Base-by-base conservation (phyloP, 345 rosid genomes). In the Aquilaria yunnanensis region DNA sequence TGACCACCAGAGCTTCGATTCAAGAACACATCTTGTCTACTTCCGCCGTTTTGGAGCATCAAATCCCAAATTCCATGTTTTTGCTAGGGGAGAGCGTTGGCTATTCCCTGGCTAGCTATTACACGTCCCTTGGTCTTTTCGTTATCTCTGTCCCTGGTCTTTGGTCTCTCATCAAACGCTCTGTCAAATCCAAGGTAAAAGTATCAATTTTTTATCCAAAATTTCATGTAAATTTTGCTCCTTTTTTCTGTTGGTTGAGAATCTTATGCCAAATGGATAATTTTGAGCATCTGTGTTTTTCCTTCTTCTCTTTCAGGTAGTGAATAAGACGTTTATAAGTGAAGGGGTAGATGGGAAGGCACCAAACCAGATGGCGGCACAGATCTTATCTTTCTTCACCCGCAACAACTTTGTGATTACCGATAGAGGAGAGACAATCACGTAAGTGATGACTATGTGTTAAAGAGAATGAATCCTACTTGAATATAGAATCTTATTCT, bases 101-200 rank as follows among this genome's bases (percentile, higher is more conserved):
- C 29, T 93, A 93, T 70, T 93, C 98, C 2, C 43, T 73, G 61
- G 97, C 98, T 63, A 90, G 98, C 85, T 93, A 93, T 62, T 90
- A 90, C 75, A 90, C 98, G 61, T 90, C 98, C 34, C 69, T 88
- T 66, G 98, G 97, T 59, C 86, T 88, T 47, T 93, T 93, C 68
- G 92, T 93, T 59, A 80, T 93, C 51, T 93, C 94, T 51, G 96
- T 93, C 65, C 98, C 97, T 4, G 97, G 98, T 34, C 93, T 93
- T 60, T 93, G 98, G 98, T 93, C 98, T 13, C 97, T 90, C 52
- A 93, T 93, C 70, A 93, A 93, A 73, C 98, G 97, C 72, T 93
- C 97, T 55, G 97, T 90, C 54, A 90, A 93, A 71, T 93, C 98
- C 64, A 93, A 90, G 96, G 96, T 88, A 63, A 32, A 56, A 48